phyloP scores from a whole-genome alignment of 495 filamentous ascomycete genomes.

The Penicillium pulvis region DNA sequence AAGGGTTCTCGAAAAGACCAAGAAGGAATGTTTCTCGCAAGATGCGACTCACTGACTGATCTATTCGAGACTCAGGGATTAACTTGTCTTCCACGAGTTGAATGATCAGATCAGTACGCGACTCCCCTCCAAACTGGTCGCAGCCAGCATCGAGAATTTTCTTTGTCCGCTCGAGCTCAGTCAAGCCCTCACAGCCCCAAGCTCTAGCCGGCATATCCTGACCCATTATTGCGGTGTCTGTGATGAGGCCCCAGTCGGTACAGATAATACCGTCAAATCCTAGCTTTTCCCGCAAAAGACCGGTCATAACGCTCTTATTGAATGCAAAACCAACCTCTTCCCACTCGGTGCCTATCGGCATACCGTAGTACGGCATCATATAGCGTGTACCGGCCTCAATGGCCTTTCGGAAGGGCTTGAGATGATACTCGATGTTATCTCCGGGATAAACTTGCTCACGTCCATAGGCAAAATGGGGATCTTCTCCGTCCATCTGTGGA shows the following conservation, averaged over 20 bases:
- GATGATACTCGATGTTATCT: conserved; percentile 35
- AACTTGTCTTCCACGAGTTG: conserved; percentile 7
- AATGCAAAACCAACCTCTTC: conserved; percentile 33
- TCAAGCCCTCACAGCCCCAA: neutral
- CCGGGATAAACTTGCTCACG: conserved; percentile 39
- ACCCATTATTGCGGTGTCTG: neutral
- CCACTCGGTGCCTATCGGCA: conserved; percentile 13
- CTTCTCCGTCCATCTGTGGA: conserved; percentile 37
- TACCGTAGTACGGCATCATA: conserved; percentile 38
- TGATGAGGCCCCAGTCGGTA: conserved; percentile 40
- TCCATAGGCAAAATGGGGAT: conserved; percentile 41
- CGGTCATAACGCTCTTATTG: conserved; percentile 30
- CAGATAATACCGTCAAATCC: conserved; percentile 39
- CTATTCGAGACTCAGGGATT: conserved; percentile 12
- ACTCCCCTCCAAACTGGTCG: conserved; percentile 43
- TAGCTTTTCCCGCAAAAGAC: conserved; percentile 33
- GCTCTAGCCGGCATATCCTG: neutral
- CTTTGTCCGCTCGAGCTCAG: conserved; percentile 16
- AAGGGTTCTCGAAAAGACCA: conserved; percentile 22
- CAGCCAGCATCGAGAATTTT: conserved; percentile 36
- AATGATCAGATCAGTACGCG: conserved; percentile 33
- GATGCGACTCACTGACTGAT: conserved; percentile 14
- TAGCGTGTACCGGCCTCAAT: conserved; percentile 33
- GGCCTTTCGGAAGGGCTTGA: conserved; percentile 7
- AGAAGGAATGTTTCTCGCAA: conserved; percentile 19